These are phyloP conservation scores for Cryptococcus sp. DNA, from an alignment of 1,284 basidiomycete genomes.

Conservation along the genomic window DNA sequence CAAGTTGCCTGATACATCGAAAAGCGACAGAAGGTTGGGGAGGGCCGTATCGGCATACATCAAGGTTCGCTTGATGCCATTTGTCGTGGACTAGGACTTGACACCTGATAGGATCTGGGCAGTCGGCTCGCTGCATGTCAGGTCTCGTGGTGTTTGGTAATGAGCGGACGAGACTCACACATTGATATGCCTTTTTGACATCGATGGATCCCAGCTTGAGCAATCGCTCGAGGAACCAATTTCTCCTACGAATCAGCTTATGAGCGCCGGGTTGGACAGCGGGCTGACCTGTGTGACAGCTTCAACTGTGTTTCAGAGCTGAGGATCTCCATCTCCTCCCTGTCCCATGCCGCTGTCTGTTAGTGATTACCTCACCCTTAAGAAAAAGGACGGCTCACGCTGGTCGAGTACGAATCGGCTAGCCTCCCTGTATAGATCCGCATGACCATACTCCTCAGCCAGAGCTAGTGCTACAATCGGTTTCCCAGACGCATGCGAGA, in stretches of 20 bases:
- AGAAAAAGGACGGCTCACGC: slow-evolving; percentile 45
- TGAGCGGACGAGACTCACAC: slow-evolving; percentile 13
- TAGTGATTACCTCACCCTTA: background rate
- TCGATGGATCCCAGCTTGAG: slow-evolving; percentile 83
- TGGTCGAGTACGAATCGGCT: slow-evolving; percentile 86
- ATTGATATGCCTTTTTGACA: slow-evolving; percentile 66
- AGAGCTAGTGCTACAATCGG: slow-evolving; percentile 87
- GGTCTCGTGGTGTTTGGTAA: background rate
- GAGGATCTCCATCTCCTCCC: slow-evolving; percentile 67
- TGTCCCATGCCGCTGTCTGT: slow-evolving; percentile 53
- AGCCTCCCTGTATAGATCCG: slow-evolving; percentile 81
- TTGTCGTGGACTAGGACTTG: slow-evolving; percentile 88
- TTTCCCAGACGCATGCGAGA: slow-evolving; percentile 82
- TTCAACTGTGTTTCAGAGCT: slow-evolving; percentile 76
- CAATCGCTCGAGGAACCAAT: slow-evolving; percentile 90
- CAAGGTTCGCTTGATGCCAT: slow-evolving; percentile 80
- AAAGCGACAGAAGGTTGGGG: slow-evolving; percentile 36
- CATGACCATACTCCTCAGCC: slow-evolving; percentile 77
- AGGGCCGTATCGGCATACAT: slow-evolving; percentile 77
- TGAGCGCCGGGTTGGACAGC: background rate
- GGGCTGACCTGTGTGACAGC: slow-evolving; percentile 71
- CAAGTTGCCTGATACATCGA: slow-evolving; percentile 26
- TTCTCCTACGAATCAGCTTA: slow-evolving; percentile 55
- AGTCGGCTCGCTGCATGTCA: slow-evolving; percentile 63
- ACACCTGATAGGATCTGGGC: slow-evolving; percentile 73